Conservation (phyloP, 805 yeast genomes). For the Saturnispora bothae region DNA sequence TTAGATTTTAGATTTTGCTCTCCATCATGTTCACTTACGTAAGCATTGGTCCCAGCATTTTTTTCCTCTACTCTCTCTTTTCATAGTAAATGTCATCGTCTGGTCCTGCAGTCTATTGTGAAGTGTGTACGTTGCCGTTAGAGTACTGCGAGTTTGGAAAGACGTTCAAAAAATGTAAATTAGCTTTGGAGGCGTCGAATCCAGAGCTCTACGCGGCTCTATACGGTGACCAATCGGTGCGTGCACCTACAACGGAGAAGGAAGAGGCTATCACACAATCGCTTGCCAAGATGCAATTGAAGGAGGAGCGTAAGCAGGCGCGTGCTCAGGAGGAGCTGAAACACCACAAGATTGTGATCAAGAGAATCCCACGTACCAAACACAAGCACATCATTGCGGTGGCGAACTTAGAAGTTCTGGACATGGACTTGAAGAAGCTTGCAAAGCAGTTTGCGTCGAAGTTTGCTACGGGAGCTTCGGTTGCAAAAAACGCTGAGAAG, state of each 20-base stretch:
- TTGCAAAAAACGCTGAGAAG: constrained; percentile 80
- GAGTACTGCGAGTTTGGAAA: constrained; percentile 92
- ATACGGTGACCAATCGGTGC: constrained; percentile 47
- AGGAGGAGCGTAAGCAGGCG: constrained; percentile 77
- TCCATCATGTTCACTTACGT: no score
- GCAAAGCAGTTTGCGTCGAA: constrained; percentile 88
- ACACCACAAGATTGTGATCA: constrained; percentile 71
- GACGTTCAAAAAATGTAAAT: constrained; percentile 68
- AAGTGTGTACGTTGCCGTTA: constrained; percentile 74
- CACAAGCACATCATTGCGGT: constrained; percentile 81
- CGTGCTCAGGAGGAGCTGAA: constrained; percentile 71
- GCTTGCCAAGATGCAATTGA: constrained; percentile 72
- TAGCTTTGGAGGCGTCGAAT: constrained; percentile 60
- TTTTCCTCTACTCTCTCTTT: no score
- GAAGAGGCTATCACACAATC: constrained; percentile 78
- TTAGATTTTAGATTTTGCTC: no score
- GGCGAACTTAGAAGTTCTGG: constrained; percentile 71
- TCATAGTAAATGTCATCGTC: no score
- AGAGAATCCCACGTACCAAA: constrained; percentile 82
- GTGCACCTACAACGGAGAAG: constrained; percentile 60
- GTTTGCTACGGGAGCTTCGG: constrained; percentile 94
- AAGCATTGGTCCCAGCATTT: no score
- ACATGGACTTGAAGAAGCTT: constrained; percentile 78
- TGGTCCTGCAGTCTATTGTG: constrained; percentile 52
- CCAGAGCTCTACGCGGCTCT: constrained; percentile 45